These are phyloP conservation scores for Phanerochaete carnosa DNA, from an alignment of 768 basidiomycete species.

Conservation along the genomic window DNA sequence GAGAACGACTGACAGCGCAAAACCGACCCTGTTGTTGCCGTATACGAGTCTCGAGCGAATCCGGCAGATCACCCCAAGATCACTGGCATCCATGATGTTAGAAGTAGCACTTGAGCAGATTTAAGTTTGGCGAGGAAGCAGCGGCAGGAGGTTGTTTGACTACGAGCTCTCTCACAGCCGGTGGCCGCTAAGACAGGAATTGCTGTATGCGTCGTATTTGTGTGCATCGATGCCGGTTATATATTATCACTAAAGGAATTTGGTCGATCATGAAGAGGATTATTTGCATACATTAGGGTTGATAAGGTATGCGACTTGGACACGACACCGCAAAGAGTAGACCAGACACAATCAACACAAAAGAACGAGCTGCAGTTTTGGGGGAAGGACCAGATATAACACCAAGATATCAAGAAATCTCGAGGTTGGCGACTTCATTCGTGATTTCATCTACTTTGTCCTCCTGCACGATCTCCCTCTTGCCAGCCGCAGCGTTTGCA, in stretches of 20 bases:
- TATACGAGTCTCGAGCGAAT: slow-evolving; percentile 88
- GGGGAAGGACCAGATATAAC: not conserved
- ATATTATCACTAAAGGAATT: not conserved
- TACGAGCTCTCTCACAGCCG: too few relatives aligned
- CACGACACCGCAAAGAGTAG: not conserved
- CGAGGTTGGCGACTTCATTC: not conserved
- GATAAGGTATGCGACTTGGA: not conserved
- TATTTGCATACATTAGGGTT: not conserved
- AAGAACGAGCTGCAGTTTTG: not conserved
- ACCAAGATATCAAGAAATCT: not conserved
- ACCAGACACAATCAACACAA: not conserved
- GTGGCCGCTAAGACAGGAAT: too few relatives aligned
- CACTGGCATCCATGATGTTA: slow-evolving; percentile 65
- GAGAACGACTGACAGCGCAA: slow-evolving; percentile 51
- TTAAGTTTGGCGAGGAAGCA: not conserved
- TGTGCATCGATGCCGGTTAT: not conserved
- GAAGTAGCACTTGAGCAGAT: slow-evolving; percentile 20
- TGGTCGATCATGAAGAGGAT: not conserved
- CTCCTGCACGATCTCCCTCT: slow-evolving; percentile 19
- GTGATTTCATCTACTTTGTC: slow-evolving; percentile 36
- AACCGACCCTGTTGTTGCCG: slow-evolving; percentile 72
- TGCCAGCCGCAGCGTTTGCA: slow-evolving; percentile 62
- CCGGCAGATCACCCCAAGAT: slow-evolving; percentile 87
- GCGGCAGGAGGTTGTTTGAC: too few relatives aligned
- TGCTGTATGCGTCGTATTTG: too few relatives aligned